Percentiles rank a stretch among this genome's conserved stretches.
Conservation (phyloP, 805 yeast species). For the Clavispora phyllophila region DNA sequence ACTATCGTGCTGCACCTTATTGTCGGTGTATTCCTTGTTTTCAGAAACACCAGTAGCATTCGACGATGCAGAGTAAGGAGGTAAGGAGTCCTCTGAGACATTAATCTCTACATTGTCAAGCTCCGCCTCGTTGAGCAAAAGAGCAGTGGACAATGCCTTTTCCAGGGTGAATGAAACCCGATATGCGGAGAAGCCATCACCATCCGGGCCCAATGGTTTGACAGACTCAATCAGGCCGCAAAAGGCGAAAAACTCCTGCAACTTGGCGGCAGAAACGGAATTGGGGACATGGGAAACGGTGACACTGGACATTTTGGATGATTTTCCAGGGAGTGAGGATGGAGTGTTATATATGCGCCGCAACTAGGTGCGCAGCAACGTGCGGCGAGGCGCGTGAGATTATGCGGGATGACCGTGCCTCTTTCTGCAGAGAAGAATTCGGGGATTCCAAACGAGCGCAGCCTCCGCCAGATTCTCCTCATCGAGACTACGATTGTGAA, state of each 20-base stretch:
- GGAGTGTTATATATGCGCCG: not conserved
- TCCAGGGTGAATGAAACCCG: slow-evolving; percentile 51
- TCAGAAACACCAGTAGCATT: slow-evolving; percentile 5
- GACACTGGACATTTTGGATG: slow-evolving; percentile 33
- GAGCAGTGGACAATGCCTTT: slow-evolving; percentile 66
- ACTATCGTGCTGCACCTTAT: slow-evolving; percentile 17
- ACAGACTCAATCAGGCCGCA: slow-evolving; percentile 52
- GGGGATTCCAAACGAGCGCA: too few relatives aligned
- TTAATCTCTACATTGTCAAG: slow-evolving; percentile 53
- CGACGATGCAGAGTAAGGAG: slow-evolving; percentile 14
- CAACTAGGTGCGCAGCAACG: not conserved
- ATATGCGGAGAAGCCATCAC: slow-evolving; percentile 33
- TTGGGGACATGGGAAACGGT: slow-evolving; percentile 54
- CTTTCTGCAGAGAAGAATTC: not conserved
- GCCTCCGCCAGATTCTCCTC: too few relatives aligned
- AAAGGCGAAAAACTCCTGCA: slow-evolving; percentile 66
- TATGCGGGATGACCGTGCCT: not conserved
- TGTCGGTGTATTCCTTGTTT: slow-evolving; percentile 8
- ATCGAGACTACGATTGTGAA: too few relatives aligned
- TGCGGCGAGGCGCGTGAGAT: not conserved
- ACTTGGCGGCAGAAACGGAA: slow-evolving; percentile 43
- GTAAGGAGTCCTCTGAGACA: slow-evolving; percentile 28
- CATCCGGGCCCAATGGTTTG: slow-evolving; percentile 23
- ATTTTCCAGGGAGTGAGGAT: not conserved
- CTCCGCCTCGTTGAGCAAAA: slow-evolving; percentile 68